These are phyloP conservation scores for Fonsecaea multimorphosa DNA, from an alignment of 2,329 filamentous ascomycete species.

Conservation along the genomic window DNA sequence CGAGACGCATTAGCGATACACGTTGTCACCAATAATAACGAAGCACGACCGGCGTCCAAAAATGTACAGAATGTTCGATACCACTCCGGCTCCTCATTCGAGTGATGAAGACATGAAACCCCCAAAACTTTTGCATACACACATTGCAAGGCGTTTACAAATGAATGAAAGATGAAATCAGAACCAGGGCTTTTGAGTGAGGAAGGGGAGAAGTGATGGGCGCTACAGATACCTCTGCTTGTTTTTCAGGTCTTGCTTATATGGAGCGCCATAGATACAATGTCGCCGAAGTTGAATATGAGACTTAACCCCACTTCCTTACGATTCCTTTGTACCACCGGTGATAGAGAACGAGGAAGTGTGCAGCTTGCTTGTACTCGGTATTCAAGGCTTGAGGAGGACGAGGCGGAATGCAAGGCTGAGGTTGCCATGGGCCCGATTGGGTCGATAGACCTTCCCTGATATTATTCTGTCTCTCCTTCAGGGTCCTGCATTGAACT, in stretches of 20 bases:
- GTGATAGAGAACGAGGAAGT: neutral
- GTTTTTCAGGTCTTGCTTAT: neutral
- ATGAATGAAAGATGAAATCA: conserved; percentile 8
- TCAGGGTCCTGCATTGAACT: conserved; percentile 3
- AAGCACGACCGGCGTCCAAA: conserved; percentile 32
- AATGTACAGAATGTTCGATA: conserved; percentile 32
- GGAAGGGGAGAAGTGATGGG: neutral
- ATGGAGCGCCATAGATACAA: conserved; percentile 1
- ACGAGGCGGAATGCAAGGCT: neutral
- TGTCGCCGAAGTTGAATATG: conserved; percentile 1
- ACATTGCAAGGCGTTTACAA: conserved; percentile 20
- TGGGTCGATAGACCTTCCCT: conserved; percentile 19
- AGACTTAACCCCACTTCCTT: neutral
- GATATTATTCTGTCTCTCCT: neutral
- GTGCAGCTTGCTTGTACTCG: neutral
- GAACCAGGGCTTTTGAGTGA: conserved; percentile 3
- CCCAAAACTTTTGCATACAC: conserved; percentile 29
- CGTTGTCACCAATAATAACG: conserved; percentile 27
- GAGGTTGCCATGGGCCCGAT: conserved; percentile 1
- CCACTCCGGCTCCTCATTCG: conserved; percentile 9
- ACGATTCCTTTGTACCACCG: neutral
- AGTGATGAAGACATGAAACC: conserved; percentile 9
- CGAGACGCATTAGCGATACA: conserved; percentile 6
- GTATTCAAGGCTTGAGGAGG: neutral
- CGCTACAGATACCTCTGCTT: conserved; percentile 6